Evolutionary conservation across 495 filamentous ascomycete genomes (phyloP), one percentile per base, ranked within the genome.

Genomic region (Cudoniella acicularis): DNA sequence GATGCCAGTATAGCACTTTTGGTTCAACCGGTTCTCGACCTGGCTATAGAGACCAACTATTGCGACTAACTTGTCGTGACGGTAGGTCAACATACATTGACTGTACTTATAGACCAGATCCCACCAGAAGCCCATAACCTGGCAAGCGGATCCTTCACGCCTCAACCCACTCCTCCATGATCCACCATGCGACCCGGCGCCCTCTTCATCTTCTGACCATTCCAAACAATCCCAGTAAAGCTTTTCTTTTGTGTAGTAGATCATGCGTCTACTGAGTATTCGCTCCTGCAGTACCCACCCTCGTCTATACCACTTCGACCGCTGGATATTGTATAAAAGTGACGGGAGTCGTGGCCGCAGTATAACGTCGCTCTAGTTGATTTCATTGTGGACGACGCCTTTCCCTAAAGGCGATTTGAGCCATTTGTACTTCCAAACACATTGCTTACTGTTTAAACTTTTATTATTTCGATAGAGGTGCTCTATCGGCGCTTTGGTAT

Each of bases 371-470:
- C 21, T 48, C n/a, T 48, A n/a, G 21, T 23, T 18, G 45, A 48
- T 48, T 18, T 18, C 21, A 23, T 48, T 23, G 21, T 23, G n/a
- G 45, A 48, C 21, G 21, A 18, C 45, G 45, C 17, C 45, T 48
- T 48, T 23, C 45, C 45, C 45, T 23, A 18, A 23, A 23, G n/a
- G 17, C 21, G n/a, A 18, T 23, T 48, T 48, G 21, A 48, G 45
- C 45, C 45, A 48, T 23, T 48, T 23, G 45, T 48, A 48, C 45
- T 48, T 48, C 45, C 45, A 48, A 23, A 48, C 45, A 23, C 45
- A 48, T 18, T 48, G n/a, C 45, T 23, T 18, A 9, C 45, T n/a
- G 45, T 18, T 23, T 48, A 23, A 18, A 48, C 21, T 48, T 18
- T 18, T 10, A 48, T 18, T 23, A 6, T 48, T 48, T 18, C 17